phyloP scores from a whole-genome alignment of 2,329 filamentous ascomycete species.

The Fusarium chlamydosporum region DNA sequence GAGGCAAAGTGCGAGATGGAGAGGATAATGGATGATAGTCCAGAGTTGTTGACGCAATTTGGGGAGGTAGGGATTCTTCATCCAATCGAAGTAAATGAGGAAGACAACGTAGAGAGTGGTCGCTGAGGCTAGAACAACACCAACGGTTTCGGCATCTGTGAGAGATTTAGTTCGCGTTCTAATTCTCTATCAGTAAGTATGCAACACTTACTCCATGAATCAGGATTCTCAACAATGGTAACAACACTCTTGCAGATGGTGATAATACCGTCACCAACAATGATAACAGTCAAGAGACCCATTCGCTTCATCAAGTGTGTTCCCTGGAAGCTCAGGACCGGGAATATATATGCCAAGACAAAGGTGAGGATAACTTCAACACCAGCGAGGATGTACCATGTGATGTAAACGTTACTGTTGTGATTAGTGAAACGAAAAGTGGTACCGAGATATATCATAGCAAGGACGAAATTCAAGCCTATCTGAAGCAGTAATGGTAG shows the following conservation, averaged over 20 bases:
- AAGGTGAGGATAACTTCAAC: constrained; percentile 68
- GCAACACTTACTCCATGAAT: constrained; percentile 56
- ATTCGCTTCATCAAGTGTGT: constrained; percentile 75
- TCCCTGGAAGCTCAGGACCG: constrained; percentile 71
- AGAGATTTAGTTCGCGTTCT: constrained; percentile 19
- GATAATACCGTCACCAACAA: constrained; percentile 76
- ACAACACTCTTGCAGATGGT: constrained; percentile 68
- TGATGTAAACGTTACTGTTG: constrained; percentile 55
- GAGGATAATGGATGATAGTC: constrained; percentile 71
- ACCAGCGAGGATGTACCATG: constrained; percentile 68
- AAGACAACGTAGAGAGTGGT: constrained; percentile 63
- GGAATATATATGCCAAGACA: constrained; percentile 66
- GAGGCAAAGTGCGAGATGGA: constrained; percentile 73
- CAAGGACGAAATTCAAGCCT: constrained; percentile 54
- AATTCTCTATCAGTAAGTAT: accelerated
- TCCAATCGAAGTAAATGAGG: constrained; percentile 71
- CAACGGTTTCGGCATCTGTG: constrained; percentile 57
- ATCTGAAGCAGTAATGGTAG: constrained; percentile 57
- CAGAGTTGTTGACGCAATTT: constrained; percentile 71
- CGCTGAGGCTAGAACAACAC: constrained; percentile 57
- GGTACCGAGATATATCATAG: constrained; percentile 59
- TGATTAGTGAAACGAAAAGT: constrained; percentile 57
- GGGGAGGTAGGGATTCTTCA: constrained; percentile 72
- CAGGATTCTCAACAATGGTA: constrained; percentile 61
- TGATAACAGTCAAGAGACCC: constrained; percentile 74